Conservation (phyloP, 2,329 filamentous ascomycete genomes). For the Geosmithia morbida region DNA sequence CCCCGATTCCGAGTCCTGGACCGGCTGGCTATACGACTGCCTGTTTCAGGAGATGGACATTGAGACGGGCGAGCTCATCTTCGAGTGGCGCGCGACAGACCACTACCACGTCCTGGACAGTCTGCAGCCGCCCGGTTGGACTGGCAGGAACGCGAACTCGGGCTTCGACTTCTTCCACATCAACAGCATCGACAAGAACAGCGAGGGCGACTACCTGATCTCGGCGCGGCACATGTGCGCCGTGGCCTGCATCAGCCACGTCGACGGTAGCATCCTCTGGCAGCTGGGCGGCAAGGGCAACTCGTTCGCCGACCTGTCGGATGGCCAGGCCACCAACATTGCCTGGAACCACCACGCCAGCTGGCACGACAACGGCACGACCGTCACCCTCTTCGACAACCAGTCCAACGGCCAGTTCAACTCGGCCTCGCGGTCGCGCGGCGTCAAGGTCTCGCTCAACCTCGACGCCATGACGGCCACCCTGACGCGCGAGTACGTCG, state of each 20-base stretch:
- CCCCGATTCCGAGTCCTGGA: background rate
- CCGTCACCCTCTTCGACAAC: constrained; percentile 26
- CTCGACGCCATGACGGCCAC: constrained; percentile 7
- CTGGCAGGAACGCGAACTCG: constrained; percentile 4
- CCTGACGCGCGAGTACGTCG: constrained; percentile 26
- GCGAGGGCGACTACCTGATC: constrained; percentile 36
- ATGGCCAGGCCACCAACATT: constrained; percentile 20
- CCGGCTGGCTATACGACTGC: constrained; percentile 16
- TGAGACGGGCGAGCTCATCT: constrained; percentile 30
- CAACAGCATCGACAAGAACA: constrained; percentile 38
- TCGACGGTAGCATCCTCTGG: constrained; percentile 33
- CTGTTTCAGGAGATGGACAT: constrained; percentile 32
- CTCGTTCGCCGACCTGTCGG: constrained; percentile 16
- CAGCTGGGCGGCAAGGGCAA: constrained; percentile 33
- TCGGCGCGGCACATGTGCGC: constrained; percentile 33
- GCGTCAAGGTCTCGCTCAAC: constrained; percentile 12
- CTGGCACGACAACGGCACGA: constrained; percentile 28
- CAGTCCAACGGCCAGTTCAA: constrained; percentile 3
- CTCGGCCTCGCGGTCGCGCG: constrained; percentile 4
- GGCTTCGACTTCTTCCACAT: constrained; percentile 42
- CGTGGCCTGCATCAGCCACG: constrained; percentile 29
- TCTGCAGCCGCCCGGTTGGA: constrained; percentile 5
- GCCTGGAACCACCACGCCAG: constrained; percentile 25
- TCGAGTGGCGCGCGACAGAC: constrained; percentile 25
- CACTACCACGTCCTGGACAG: constrained; percentile 11